Evolutionary conservation across 1,284 basidiomycete species (phyloP), one percentile per base, ranked within the genome.

Genomic region (Ceratobasidium sp.): DNA sequence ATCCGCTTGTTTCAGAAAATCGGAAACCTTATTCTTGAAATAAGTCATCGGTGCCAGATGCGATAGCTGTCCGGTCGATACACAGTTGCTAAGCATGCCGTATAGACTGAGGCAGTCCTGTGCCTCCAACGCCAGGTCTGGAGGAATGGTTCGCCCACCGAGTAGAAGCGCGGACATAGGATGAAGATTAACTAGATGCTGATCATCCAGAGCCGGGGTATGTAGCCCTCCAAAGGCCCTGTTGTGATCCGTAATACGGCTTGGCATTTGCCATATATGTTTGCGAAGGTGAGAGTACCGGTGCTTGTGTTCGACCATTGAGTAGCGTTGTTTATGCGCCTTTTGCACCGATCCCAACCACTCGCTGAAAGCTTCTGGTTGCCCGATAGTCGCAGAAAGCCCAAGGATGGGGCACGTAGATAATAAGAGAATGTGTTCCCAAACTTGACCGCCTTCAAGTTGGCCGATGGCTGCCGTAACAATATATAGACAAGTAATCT

Each of bases 211-310:
- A 10, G 33, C 39, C 6, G 70, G 56, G 3, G 53, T 42, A 40
- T 46, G 4, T 6, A 72, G 56, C 1, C 70, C 70, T 3, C 7
- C 3, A 26, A 72, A 72, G 9, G 18, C 5, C 20, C n/a, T 18
- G 3, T 2, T 18, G 15, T 61, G 20, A 9, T 6, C n/a, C 2
- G 10, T 26, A 28, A 42, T 60, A 13, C 13, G 5, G 2, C 23
- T 49, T 15, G 44, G 64, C 33, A 72, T 58, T 26, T 61, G 58
- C 80, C 92, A 94, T 70, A 86, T 87, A 82, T 88, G 91, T 83
- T 93, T 94, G 67, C 92, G 89, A 0, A 94, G 86, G 81, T 93
- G 92, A 1, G 92, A 93, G 82, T 93, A 94, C 3, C 92, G 89
- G 82, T 92, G 89, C 1, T 88, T 89, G 83, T 93, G 90, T 76